Base-by-base conservation (phyloP, 2,329 filamentous ascomycete genomes). In the Ophiobolus disseminans region DNA sequence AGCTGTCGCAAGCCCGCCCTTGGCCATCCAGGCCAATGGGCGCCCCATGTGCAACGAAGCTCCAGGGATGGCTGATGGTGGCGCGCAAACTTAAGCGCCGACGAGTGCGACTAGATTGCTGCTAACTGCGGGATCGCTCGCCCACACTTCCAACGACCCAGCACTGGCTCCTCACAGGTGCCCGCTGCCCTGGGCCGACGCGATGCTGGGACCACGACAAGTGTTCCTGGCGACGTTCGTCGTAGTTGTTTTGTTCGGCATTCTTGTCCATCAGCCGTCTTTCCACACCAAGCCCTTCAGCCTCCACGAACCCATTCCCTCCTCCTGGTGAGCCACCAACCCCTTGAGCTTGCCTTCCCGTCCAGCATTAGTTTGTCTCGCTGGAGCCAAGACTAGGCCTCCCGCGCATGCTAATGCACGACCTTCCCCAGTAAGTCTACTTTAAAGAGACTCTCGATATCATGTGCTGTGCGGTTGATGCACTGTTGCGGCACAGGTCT, bases 371-470 rank as follows among this genome's bases (percentile, higher is more conserved):
- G 22, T 31, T 44, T 28, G 48, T 48, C 21, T 40, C 40, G 41
- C 52, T 45, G 48, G 54, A 48, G 36, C 48, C 42, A 58, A 38
- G 53, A 44, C 50, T 40, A 48, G 54, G 40, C 48, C 32, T 47
- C 30, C 39, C 58, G 36, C 48, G 49, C 21, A 45, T 45, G 56
- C 60, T 62, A 60, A 65, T 61, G 62, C 58, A 61, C 48, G 13
- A 23, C 22, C 48, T 41, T 44, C 52, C 54, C 55, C 55, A 54
- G 36, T 35, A 32, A 28, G 25, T 34, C 17, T 36, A 38, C 35
- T 21, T 19, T 31, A 21, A 23, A 19, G 23, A 41, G 32, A 36
- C 48, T 50, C 47, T n/a, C n/a, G n/a, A n/a, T 36, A 56, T 60
- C 54, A 60, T 28, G 47, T 62, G 55, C 50, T n/a, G n/a, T n/a